Base-by-base conservation (phyloP, 2,329 filamentous ascomycete genomes). In the Cordyceps fumosorosea region DNA sequence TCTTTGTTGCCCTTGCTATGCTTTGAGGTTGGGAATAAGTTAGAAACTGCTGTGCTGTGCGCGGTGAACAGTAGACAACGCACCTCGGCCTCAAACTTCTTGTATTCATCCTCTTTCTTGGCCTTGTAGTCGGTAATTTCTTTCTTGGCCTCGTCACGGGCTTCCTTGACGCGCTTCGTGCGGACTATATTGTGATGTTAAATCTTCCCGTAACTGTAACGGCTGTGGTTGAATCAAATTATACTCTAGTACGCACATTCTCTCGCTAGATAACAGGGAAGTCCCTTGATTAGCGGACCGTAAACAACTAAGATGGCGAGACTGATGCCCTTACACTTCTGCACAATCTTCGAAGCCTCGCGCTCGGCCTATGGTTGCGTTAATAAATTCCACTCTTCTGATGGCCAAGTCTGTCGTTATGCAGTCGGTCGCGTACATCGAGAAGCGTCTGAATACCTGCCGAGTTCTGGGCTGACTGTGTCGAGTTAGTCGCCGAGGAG, bases 281-380 rank as follows among this genome's bases (percentile, higher is more conserved):
- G 26, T 44, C 14, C 8, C 6, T 44, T 58, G 11, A 57, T 62
- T 62, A 66, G 57, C 51, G 34, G 29, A 42, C 32, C 11, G 34
- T 7, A 20, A 12, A 10, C n/a, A 22, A 5, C 24, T 14, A 48
- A 22, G 2, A 26, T 37, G 54, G 16, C n/a, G 40, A n/a, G 8
- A 29, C 32, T 16, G 5, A 12, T 22, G 29, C 14, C 75, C 80
- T 64, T 76, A 96, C 93, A 90, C 85, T 95, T 92, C 78, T 98
- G 93, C 63, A 99, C 93, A 76, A 99, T 99, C 85, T 97, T 97
- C 80, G 96, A 93, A 65, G 95, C 95, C 78, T 98, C 93, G 78
- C 92, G 89, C 85, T 99, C 95, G 71, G 95, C 93, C 93, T 98
- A 62, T 7, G 3, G n/a, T 7, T 3, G 34, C n/a, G 20, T 8